Conservation (phyloP, 2,329 filamentous ascomycete genomes). For the Biscogniauxia mediterranea region DNA sequence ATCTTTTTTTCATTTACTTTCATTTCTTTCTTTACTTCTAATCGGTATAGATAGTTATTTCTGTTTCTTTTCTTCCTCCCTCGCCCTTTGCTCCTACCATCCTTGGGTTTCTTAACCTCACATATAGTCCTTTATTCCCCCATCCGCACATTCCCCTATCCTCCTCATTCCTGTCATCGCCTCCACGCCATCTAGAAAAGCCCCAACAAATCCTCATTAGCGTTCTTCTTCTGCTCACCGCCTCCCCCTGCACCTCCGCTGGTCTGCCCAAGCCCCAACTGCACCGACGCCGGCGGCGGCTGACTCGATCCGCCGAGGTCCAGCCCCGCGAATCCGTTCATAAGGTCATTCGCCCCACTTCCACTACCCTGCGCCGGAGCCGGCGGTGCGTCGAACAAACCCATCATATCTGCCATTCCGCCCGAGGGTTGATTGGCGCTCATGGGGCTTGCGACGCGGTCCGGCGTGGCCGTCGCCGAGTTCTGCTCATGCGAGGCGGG, state of each 20-base stretch:
- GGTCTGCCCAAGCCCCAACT: conserved; percentile 42
- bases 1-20: no score
- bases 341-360: conserved; percentile 64
- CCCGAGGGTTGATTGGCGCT: conserved; percentile 38
- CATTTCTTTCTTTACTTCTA: not conserved
- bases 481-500: conserved; percentile 76
- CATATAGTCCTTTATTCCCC: no score
- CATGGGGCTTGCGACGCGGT: conserved; percentile 64
- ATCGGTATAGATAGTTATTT: not conserved
- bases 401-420: conserved; percentile 63
- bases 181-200: conserved; percentile 44
- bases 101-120: no score
- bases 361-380: conserved; percentile 26
- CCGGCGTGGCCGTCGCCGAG: conserved; percentile 59
- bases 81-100: not conserved
- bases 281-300: conserved; percentile 62
- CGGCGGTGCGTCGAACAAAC: conserved; percentile 68
- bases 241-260: conserved; percentile 15
- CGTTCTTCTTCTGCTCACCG: conserved; percentile 36
- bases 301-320: conserved; percentile 66
- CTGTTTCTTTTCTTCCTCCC: not conserved
- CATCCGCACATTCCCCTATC: not conserved
- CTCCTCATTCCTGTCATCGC: not conserved
- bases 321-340: conserved; percentile 84
- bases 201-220: conserved; percentile 60